phyloP scores from a whole-genome alignment of 495 filamentous ascomycete species.

The Penicillium pulvis region DNA sequence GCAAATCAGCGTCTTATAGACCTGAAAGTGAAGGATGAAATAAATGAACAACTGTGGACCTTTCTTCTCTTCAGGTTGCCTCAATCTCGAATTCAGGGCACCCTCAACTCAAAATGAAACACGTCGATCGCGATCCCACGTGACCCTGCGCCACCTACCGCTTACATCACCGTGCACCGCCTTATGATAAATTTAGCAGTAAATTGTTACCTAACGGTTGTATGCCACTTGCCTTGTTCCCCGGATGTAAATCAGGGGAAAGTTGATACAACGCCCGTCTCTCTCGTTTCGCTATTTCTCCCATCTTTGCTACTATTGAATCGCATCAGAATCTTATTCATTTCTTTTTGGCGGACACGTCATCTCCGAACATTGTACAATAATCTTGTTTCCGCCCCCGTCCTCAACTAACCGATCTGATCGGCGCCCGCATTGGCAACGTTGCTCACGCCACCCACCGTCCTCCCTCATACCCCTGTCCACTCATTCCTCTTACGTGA shows the following conservation, averaged over 20 bases:
- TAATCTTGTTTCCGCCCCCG: conserved; percentile 24
- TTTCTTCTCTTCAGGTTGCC: background rate
- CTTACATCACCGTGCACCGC: conserved; percentile 28
- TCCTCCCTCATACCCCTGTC: conserved; percentile 14
- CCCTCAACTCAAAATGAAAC: conserved; percentile 15
- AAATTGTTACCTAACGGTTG: background rate
- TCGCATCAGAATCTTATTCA: background rate
- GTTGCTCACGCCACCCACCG: conserved; percentile 24
- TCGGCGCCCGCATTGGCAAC: conserved; percentile 25
- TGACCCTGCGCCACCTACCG: conserved; percentile 10
- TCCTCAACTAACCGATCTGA: conserved; percentile 21
- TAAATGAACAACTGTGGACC: background rate
- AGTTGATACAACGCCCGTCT: background rate
- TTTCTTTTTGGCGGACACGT: conserved; percentile 20
- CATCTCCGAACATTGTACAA: conserved; percentile 21
- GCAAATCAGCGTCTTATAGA: background rate
- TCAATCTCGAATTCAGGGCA: conserved; percentile 1
- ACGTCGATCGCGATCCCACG: conserved; percentile 19
- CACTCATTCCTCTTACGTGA: background rate
- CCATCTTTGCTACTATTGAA: background rate
- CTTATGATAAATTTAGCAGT: conserved; percentile 16
- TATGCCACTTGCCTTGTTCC: conserved; percentile 9
- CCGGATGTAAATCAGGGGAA: conserved; percentile 22
- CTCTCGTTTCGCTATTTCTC: background rate
- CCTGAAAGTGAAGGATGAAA: background rate